A percentile compares a stretch with the other conserved stretches of the same genome.
Conservation (phyloP, 768 basidiomycete genomes). For the Russula ochroleuca region DNA sequence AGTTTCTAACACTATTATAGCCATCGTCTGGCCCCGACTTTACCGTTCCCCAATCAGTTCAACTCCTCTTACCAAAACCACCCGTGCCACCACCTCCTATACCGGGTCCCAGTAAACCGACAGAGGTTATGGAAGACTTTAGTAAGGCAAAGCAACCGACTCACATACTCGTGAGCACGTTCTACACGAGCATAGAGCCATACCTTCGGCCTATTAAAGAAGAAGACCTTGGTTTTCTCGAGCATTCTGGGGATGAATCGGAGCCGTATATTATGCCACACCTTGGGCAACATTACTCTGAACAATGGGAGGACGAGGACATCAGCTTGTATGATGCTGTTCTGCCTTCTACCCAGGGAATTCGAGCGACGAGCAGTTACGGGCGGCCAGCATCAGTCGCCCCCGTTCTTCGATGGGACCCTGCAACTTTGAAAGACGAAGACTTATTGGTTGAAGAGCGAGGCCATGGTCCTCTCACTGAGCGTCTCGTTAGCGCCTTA, state of each 20-base stretch:
- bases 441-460: conserved; percentile 69
- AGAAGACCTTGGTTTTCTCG: conserved; percentile 92
- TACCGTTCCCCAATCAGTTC: conserved; percentile 45
- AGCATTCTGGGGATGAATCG: conserved; percentile 85
- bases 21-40: conserved; percentile 54
- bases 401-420: conserved; percentile 74
- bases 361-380: conserved; percentile 36
- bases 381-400: conserved; percentile 39
- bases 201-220: conserved; percentile 88
- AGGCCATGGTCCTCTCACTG: conserved; percentile 84
- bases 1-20: conserved; percentile 27
- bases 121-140: conserved; percentile 84
- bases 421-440: conserved; percentile 69
- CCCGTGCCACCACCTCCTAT: conserved; percentile 58
- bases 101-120: conserved; percentile 80
- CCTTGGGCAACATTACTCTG: conserved; percentile 82
- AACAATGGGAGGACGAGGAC: conserved; percentile 94
- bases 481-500: conserved; percentile 72
- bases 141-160: conserved; percentile 74
- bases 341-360: conserved; percentile 40
- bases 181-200: conserved; percentile 84
- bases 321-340: conserved; percentile 44
- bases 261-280: conserved; percentile 85
- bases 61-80: conserved; percentile 58
- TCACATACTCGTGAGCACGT: conserved; percentile 69